Evolutionary conservation across 305 asterid species (phyloP), one percentile per base, ranked within the genome.

Genomic region (Fraxinus floribunda): DNA sequence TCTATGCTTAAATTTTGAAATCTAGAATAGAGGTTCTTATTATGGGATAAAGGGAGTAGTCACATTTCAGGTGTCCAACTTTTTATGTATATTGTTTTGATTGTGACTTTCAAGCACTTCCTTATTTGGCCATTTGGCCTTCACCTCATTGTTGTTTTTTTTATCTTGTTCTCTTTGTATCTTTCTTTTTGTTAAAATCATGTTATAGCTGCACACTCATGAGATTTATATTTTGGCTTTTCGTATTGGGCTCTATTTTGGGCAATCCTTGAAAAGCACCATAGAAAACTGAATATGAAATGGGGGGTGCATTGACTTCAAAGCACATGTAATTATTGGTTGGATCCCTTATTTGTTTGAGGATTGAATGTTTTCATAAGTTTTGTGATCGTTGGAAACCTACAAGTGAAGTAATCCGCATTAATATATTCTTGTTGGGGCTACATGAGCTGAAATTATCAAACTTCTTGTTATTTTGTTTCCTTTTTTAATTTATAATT

Each of bases 401-500:
- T 62, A 5, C 8, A 62, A 62, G 26, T 62, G 26, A 62, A 62
- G 71, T 5, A 9, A 62, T 62, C 15, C 29, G 0, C 30, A 7
- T 5, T 11, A 60, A 60, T 3, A 18, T 60, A 7, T 60, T 22
- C 7, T 8, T 62, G 15, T 55, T n/a, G 10, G 71, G 71, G 71
- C 2, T 22, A 20, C 71, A 22, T 62, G 71, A 62, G 32, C 71
- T 62, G 32, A 18, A 8, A 20, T 62, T 62, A 7, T 22, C 32
- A 1, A n/a, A 55, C 24, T 81, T 57, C 66, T 15, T 30, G 18
- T 81, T 26, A 29, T 39, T 72, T 30, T 74, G 71, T 4, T 39
- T 82, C 34, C 26, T 77, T 62, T 18, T 62, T 46, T 38, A 38
- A 77, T 64, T 49, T 66, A 35, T 75, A 76, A 60, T 72, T 24